Conservation (phyloP, 2,329 filamentous ascomycete species). For the Chalara sp. region DNA sequence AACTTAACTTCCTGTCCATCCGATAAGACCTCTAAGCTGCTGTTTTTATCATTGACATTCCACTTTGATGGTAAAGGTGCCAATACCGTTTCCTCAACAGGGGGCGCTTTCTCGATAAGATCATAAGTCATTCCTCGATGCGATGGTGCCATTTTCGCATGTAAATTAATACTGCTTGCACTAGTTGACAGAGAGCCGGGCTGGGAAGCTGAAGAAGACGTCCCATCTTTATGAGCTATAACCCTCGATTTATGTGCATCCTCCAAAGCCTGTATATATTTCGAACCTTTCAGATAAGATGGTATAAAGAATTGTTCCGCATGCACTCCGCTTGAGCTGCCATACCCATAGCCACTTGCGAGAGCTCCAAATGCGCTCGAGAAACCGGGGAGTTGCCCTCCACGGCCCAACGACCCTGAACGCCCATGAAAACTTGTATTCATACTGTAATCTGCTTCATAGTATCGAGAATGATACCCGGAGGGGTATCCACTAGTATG, state of each 20-base stretch:
- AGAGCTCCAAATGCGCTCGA: constrained; percentile 27
- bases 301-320: constrained; percentile 65
- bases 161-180: constrained; percentile 45
- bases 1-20: constrained; percentile 69
- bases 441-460: constrained; percentile 21
- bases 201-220: constrained; percentile 36
- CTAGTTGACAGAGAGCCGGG: constrained; percentile 44
- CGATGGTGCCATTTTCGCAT: constrained; percentile 50
- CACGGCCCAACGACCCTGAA: constrained; percentile 20
- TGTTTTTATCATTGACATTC: constrained; percentile 72
- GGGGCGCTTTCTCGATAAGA: constrained; percentile 68
- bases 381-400: constrained; percentile 25
- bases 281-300: constrained; percentile 73
- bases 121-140: constrained; percentile 79
- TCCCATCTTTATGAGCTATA: constrained; percentile 36
- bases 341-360: constrained; percentile 21
- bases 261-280: constrained; percentile 70
- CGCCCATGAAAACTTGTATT: constrained; percentile 17
- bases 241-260: constrained; percentile 59
- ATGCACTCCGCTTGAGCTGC: constrained; percentile 12
- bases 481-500: constrained; percentile 14
- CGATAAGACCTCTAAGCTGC: constrained; percentile 64
- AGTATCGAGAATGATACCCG: constrained; percentile 18
- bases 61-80: constrained; percentile 73
- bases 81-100: constrained; percentile 53